A percentile compares a stretch with the other conserved stretches of the same genome.
Evolutionary conservation across 495 filamentous ascomycete genomes (phyloP).

Genomic region (Aspergillus heteromorphus): DNA sequence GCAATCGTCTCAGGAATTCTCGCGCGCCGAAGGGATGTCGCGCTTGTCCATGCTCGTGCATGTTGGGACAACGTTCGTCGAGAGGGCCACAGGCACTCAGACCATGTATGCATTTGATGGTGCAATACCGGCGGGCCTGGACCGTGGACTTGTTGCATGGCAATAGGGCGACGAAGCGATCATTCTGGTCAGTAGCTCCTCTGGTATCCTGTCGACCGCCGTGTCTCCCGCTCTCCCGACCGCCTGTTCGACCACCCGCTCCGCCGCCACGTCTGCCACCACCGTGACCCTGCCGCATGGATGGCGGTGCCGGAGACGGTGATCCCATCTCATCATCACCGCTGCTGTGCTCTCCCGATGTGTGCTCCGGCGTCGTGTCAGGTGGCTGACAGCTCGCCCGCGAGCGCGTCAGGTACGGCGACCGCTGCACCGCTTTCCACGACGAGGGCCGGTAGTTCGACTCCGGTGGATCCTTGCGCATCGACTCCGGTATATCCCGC

Average conservation of each 20-base stretch:
- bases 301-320: background rate
- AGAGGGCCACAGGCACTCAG: conserved; percentile 15
- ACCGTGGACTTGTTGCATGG: background rate
- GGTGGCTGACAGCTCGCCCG: conserved; percentile 14
- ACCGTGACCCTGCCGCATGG: background rate
- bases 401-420: conserved; percentile 18
- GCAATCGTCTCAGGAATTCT: conserved; percentile 16
- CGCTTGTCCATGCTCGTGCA: conserved; percentile 8
- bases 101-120: conserved; percentile 18
- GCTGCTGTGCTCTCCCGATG: background rate
- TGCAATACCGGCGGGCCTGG: conserved; percentile 17
- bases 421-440: conserved; percentile 12
- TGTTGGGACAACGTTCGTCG: conserved; percentile 21
- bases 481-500: conserved; percentile 19
- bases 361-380: conserved; percentile 44
- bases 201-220: conserved; percentile 4
- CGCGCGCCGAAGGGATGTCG: conserved; percentile 11
- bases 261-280: background rate
- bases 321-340: background rate
- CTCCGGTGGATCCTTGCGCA: conserved; percentile 13
- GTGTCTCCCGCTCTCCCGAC: background rate
- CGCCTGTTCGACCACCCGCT: background rate
- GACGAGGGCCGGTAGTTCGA: conserved; percentile 21
- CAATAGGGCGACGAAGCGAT: no score
- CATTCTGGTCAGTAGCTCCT: no score